Evolutionary conservation across 148 eudicot species (phyloP).

Genomic region (Beta vulgaris): DNA sequence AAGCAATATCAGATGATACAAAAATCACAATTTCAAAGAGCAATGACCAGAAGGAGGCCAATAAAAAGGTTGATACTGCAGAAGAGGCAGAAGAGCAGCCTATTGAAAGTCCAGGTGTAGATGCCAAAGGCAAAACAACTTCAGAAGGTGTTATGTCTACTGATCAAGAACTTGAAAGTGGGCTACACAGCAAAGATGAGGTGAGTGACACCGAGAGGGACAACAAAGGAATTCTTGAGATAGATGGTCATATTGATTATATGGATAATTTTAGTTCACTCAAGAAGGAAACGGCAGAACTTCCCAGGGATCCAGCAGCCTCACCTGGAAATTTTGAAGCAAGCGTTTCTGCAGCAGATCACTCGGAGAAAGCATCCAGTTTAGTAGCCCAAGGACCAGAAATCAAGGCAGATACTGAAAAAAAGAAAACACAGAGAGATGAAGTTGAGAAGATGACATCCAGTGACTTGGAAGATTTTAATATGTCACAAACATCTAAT

Average conservation of each 20-base stretch:
- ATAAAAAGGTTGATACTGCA: not conserved
- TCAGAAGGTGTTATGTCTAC: not conserved
- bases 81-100: constrained; percentile 1
- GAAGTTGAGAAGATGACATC: not conserved
- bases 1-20: not conserved
- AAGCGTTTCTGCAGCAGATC: not conserved
- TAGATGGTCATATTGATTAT: not conserved
- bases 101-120: not conserved
- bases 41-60: not conserved
- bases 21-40: not conserved
- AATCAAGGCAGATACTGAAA: not conserved
- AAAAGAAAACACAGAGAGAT: not conserved
- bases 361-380: not conserved
- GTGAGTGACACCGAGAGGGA: not conserved
- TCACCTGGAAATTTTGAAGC: not conserved
- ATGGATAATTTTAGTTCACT: not conserved
- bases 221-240: constrained; percentile 1
- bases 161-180: not conserved
- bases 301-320: not conserved
- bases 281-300: not conserved
- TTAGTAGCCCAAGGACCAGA: not conserved
- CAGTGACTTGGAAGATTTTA: not conserved
- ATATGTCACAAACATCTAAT: not conserved
- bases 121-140: not conserved
- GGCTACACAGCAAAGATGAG: not conserved